Base-by-base conservation (phyloP, 2,329 filamentous ascomycete species). In the Colletotrichum tanaceti region DNA sequence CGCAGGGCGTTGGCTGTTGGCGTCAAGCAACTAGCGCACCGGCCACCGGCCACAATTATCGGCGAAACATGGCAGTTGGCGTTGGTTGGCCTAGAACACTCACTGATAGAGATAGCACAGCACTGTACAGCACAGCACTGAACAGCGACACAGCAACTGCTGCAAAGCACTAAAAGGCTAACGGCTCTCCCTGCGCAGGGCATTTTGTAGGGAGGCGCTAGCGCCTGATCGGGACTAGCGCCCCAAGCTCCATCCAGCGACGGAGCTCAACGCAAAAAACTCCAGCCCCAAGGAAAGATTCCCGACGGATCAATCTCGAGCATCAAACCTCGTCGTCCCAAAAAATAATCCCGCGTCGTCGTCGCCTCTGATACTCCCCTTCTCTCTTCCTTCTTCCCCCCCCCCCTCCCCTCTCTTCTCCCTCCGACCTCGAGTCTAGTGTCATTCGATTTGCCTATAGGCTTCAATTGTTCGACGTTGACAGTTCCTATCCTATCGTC, bases 231-330 rank as follows among this genome's bases (percentile, higher is more conserved):
- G 62, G 77, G 77, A 69, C 71, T 79, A 77, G 74, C 70, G 73
- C 71, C 63, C 63, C 71, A 72, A 75, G 75, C 75, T 77, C 73
- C 74, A 76, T 76, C 74, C 73, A 74, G 73, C 75, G 73, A 76
- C 75, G 75, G 76, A 79, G 78, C 79, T 80, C 79, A 80, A 80
- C 79, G 75, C 75, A 79, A 80, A 80, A 80, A 80, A 79, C 76
- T 75, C 74, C 74, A 79, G 77, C 78, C 79, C 79, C 77, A 79
- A 79, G 74, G 74, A 78, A 70, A 70, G 67, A 77, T 78, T 77
- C 71, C 68, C 64, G 75, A 73, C 77, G 55, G 65, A 65, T 35
- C 65, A 68, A 76, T 74, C 72, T 72, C 71, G 72, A 75, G 67
- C 71, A 74, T 75, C 65, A 65, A 65, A 65, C 65, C 60, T 68